These are phyloP conservation scores for Cutaneotrichosporon sp. DNA, from an alignment of 1,284 basidiomycete genomes.

Conservation along the genomic window DNA sequence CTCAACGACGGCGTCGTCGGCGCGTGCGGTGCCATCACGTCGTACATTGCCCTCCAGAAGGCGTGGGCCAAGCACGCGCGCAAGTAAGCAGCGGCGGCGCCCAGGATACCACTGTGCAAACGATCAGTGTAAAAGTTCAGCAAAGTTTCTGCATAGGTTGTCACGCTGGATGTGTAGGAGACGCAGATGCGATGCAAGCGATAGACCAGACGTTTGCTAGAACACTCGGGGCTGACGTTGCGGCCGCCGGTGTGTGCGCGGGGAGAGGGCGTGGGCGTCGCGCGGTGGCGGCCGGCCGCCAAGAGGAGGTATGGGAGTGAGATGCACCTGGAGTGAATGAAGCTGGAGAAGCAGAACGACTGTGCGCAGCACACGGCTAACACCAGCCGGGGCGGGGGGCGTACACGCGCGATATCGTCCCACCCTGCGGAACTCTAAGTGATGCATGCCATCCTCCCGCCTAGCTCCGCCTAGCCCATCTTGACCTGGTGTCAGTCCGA, in stretches of 20 bases:
- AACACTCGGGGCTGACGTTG: no score
- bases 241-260: background rate
- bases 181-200: background rate
- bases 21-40: slow-evolving; percentile 56
- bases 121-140: background rate
- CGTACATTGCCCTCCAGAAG: slow-evolving; percentile 56
- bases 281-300: no score
- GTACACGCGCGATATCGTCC: no score
- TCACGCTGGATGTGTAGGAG: background rate
- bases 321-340: no score
- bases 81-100: slow-evolving; percentile 5
- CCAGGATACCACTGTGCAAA: background rate
- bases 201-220: no score
- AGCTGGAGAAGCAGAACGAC: no score
- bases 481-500: slow-evolving; percentile 18
- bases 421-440: background rate
- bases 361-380: no score
- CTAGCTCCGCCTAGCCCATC: slow-evolving; percentile 19
- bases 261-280: no score
- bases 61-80: slow-evolving; percentile 50
- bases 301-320: no score
- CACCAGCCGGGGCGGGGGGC: no score
- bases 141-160: slow-evolving; percentile 1
- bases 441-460: background rate
- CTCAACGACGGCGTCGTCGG: slow-evolving; percentile 86